These are phyloP conservation scores for Populus hybrid DNA, from an alignment of 441 rosid genomes.

Conservation along the genomic window DNA sequence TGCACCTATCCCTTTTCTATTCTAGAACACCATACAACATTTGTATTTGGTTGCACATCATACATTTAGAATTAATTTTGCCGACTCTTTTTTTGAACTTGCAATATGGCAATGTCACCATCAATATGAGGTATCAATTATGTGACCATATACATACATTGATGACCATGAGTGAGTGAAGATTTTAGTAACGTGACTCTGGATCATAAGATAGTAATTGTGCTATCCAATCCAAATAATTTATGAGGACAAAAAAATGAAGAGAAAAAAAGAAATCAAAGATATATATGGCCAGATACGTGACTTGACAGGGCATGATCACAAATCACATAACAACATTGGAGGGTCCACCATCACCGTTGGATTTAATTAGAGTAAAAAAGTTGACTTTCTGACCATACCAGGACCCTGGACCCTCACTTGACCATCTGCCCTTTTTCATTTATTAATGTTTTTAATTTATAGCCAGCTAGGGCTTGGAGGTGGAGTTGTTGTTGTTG, in stretches of 20 bases:
- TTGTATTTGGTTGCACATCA: neutral
- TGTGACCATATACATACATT: too few species aligned
- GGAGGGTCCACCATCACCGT: slow-evolving; percentile 3
- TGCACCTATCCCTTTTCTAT: too few species aligned
- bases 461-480: neutral
- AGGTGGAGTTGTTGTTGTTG: slow-evolving; percentile 18
- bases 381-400: neutral
- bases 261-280: neutral
- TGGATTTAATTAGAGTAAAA: neutral
- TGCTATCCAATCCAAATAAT: neutral
- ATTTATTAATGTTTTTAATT: neutral
- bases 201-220: neutral
- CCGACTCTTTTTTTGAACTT: neutral
- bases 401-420: neutral
- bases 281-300: neutral
- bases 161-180: neutral
- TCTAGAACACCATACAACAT: too few species aligned
- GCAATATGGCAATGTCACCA: too few species aligned
- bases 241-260: neutral
- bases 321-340: neutral
- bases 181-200: neutral
- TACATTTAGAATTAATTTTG: too few species aligned
- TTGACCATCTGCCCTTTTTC: neutral
- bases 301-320: slow-evolving; percentile 1
- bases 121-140: too few species aligned